These are phyloP conservation scores for Amanita polypyramis DNA, from an alignment of 768 basidiomycete genomes.

Conservation along the genomic window DNA sequence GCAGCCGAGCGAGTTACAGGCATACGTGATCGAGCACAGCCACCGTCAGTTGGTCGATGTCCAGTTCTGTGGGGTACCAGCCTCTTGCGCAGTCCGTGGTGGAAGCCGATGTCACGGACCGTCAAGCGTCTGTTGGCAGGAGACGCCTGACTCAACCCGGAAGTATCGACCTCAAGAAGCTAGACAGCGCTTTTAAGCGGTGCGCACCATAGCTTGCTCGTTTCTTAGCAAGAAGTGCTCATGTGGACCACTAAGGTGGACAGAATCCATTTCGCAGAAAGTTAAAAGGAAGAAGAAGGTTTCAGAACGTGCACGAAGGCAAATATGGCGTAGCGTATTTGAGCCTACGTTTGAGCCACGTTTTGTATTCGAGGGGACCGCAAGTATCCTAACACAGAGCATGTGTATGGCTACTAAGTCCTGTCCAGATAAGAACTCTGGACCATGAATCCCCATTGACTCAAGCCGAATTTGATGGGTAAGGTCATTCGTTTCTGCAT, in stretches of 20 bases:
- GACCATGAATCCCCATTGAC: conserved; percentile 75
- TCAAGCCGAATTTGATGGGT: conserved; percentile 63
- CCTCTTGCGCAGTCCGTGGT: conserved; percentile 31
- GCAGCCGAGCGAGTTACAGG: background rate
- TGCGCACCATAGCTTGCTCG: conserved; percentile 13
- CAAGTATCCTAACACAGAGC: conserved; percentile 18
- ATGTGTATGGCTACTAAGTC: conserved; percentile 1
- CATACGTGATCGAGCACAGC: background rate
- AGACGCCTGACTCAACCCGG: conserved; percentile 37
- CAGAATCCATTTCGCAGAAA: conserved; percentile 77
- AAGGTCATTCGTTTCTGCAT: conserved; percentile 18
- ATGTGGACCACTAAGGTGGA: conserved; percentile 49
- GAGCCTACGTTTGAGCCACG: conserved; percentile 44
- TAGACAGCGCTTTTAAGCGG: conserved; percentile 82
- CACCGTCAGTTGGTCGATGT: conserved; percentile 11
- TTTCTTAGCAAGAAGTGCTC: background rate
- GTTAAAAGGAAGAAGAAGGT: conserved; percentile 75
- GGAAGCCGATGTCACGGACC: conserved; percentile 16
- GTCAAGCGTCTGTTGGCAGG: conserved; percentile 10
- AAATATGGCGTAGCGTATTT: conserved; percentile 75
- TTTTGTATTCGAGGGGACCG: conserved; percentile 23
- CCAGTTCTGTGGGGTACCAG: conserved; percentile 36
- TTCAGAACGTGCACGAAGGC: conserved; percentile 51
- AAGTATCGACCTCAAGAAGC: conserved; percentile 67
- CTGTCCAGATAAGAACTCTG: conserved; percentile 61